Base-by-base conservation (phyloP, 2,329 filamentous ascomycete species). In the Penicillium sp. region DNA sequence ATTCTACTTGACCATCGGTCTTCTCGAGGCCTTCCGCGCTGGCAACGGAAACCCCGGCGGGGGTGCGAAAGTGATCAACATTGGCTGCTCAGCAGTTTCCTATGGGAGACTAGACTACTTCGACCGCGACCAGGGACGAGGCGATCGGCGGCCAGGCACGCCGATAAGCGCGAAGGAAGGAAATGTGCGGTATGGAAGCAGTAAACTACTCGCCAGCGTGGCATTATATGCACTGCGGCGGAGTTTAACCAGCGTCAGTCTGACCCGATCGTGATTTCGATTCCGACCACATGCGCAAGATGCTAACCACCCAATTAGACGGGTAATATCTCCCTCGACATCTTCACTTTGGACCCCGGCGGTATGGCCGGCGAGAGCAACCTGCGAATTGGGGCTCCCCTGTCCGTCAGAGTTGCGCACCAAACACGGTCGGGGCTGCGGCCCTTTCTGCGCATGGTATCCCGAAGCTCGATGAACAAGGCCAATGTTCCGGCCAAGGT, bases 161-260 rank as follows among this genome's bases (percentile, higher is more conserved):
- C 39, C 56, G 9, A 47, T 71, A 44, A 62, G 62, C 48, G 59
- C 55, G 13, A 68, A 66, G 47, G 66, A 71, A 57, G 64, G 56
- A 13, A 63, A 59, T 41, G 35, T 58, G 20, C 65, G 69, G 16
- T 70, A 65, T 46, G 66, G 65, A 22, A 72, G 69, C 50, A 71
- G 69, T 51, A 71, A 72, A 50, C 46, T 72, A 25, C 48, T 71
- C 16, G 66, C 65, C 50, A 68, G 63, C 46, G 63, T 64, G 7
- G 64, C 66, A 16, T 64, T 72, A 63, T 71, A 71, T 63, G 68
- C 68, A 38, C 56, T 72, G 57, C 65, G 68, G 41, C 64, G 69
- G 35, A 72, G 69, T 52, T 51, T 72, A 52, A 62, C 64, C 35
- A 55, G 62, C 45, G 69, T 70, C 54, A 64, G 68, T 65, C 39